phyloP scores from a whole-genome alignment of 768 basidiomycete species.

The Podaxis sp. region DNA sequence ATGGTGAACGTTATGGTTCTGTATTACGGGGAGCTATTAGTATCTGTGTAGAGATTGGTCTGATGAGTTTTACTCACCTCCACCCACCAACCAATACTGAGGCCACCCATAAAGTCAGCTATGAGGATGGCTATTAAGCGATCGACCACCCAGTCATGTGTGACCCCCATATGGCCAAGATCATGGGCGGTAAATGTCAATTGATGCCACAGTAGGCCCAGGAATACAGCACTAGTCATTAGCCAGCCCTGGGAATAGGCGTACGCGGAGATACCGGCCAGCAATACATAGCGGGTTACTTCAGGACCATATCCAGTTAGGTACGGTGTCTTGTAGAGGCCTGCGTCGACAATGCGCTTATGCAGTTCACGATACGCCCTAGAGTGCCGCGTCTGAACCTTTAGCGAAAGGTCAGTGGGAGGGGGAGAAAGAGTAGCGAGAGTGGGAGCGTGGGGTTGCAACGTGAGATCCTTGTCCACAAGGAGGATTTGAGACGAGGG shows the following conservation, averaged over 20 bases:
- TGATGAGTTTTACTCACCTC: slow-evolving; percentile 58
- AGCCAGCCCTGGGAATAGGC: slow-evolving; percentile 67
- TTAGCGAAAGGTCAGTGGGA: slow-evolving; percentile 51
- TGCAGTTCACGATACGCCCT: slow-evolving; percentile 81
- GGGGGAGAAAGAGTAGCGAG: slow-evolving; percentile 50
- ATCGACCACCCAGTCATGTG: slow-evolving; percentile 82
- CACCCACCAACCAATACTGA: slow-evolving; percentile 98
- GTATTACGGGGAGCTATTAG: slow-evolving; percentile 3
- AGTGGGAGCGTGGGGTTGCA: slow-evolving; percentile 30
- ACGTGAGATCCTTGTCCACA: slow-evolving; percentile 38
- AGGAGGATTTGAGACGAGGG: slow-evolving; percentile 60
- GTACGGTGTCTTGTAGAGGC: slow-evolving; percentile 83
- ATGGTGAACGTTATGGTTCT: slow-evolving; percentile 97
- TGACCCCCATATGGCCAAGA: slow-evolving; percentile 92
- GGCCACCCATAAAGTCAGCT: slow-evolving; percentile 86
- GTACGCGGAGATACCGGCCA: slow-evolving; percentile 58
- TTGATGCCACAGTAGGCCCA: slow-evolving; percentile 95
- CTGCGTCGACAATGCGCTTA: slow-evolving; percentile 67
- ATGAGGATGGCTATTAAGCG: slow-evolving; percentile 75
- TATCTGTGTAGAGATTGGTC: slow-evolving; percentile 11
- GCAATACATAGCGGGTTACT: slow-evolving; percentile 68
- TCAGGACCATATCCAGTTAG: slow-evolving; percentile 90
- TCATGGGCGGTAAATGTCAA: slow-evolving; percentile 92
- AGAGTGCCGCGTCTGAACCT: slow-evolving; percentile 65
- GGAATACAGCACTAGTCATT: slow-evolving; percentile 69